Evolutionary conservation across 148 eudicot species (phyloP).

Genomic region (Rhododendron mucronatum): DNA sequence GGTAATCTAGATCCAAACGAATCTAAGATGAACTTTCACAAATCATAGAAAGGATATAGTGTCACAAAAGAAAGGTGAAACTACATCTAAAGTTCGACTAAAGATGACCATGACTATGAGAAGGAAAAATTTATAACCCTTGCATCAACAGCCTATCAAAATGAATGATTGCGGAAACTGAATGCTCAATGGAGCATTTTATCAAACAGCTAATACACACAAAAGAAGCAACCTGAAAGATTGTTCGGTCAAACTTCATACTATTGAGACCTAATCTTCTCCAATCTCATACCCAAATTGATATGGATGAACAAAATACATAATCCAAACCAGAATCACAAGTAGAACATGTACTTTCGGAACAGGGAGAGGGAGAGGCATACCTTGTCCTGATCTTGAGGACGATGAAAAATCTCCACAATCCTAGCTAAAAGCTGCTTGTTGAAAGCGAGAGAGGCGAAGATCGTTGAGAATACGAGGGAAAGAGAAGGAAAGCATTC

Average conservation of each 20-base stretch:
- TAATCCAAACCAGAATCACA: not conserved
- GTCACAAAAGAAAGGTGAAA: too few relatives aligned
- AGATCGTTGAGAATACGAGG: not conserved
- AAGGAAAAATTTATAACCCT: too few relatives aligned
- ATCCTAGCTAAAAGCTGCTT: not conserved
- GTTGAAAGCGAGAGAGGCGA: not conserved
- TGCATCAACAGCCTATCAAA: too few relatives aligned
- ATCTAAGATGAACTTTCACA: too few relatives aligned
- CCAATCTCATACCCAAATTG: not conserved
- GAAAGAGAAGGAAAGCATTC: not conserved
- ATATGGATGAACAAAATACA: not conserved
- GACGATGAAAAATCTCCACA: not conserved
- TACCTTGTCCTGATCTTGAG: not conserved
- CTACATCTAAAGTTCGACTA: too few relatives aligned
- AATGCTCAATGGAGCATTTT: not conserved
- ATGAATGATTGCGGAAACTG: not conserved
- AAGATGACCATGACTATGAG: too few relatives aligned
- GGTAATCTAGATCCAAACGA: too few relatives aligned
- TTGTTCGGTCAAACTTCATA: not conserved
- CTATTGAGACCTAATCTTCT: not conserved
- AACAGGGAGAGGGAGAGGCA: not conserved
- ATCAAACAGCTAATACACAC: not conserved
- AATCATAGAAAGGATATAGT: too few relatives aligned
- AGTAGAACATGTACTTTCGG: not conserved
- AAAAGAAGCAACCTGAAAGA: not conserved